These are phyloP conservation scores for Pistacia vera DNA, from an alignment of 345 rosid genomes.

Conservation along the genomic window DNA sequence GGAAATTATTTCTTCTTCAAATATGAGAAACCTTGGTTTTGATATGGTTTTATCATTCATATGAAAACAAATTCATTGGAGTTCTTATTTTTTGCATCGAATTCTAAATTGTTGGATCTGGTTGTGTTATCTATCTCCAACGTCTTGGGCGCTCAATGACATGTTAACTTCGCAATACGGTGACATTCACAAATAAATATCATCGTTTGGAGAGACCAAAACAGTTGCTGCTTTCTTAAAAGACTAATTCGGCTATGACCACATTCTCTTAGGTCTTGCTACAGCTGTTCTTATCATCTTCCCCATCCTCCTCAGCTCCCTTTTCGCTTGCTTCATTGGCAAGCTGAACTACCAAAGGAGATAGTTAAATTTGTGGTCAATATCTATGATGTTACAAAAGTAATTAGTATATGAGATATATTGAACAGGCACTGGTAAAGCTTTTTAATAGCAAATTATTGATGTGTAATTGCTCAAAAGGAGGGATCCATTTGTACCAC, in stretches of 20 bases:
- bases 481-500: too few species aligned
- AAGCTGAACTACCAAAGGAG: slow-evolving; percentile 36
- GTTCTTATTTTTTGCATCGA: slow-evolving; percentile 4
- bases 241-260: slow-evolving; percentile 30
- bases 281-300: slow-evolving; percentile 27
- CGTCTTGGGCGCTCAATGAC: slow-evolving; percentile 37
- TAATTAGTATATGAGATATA: too few species aligned
- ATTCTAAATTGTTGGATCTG: slow-evolving; percentile 44
- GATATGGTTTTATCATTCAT: too few species aligned
- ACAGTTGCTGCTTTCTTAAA: slow-evolving; percentile 17
- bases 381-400: not conserved
- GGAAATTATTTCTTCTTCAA: not conserved
- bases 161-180: too few species aligned
- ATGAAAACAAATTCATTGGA: not conserved
- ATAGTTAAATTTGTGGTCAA: not conserved
- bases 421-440: too few species aligned
- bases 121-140: slow-evolving; percentile 35
- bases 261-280: slow-evolving; percentile 22
- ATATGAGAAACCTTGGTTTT: not conserved
- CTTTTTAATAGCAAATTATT: too few species aligned
- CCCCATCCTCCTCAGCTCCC: slow-evolving; percentile 23
- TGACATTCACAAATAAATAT: slow-evolving; percentile 9
- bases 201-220: slow-evolving; percentile 9
- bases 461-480: too few species aligned
- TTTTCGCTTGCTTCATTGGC: slow-evolving; percentile 30